phyloP scores from a whole-genome alignment of 2,329 filamentous ascomycete genomes.

The Colletotrichum cereale region DNA sequence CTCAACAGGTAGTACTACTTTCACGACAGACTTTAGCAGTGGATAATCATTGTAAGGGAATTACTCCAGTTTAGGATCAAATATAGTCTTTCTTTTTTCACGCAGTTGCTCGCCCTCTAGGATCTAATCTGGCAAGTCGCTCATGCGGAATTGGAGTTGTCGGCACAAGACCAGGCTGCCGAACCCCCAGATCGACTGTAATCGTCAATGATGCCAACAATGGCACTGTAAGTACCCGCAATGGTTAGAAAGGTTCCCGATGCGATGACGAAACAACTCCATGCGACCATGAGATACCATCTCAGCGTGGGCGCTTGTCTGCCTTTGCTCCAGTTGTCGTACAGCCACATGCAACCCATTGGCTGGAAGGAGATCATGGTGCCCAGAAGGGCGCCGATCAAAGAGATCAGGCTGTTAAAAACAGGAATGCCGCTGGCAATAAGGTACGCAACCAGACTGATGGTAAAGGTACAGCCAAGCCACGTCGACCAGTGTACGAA shows the following conservation, averaged over 20 bases:
- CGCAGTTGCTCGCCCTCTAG: neutral
- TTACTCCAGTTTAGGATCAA: neutral
- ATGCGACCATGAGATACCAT: slow-evolving; percentile 41
- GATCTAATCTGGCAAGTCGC: neutral
- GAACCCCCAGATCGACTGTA: slow-evolving; percentile 24
- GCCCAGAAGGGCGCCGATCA: slow-evolving; percentile 48
- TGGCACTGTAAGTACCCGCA: slow-evolving; percentile 35
- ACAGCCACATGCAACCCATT: slow-evolving; percentile 47
- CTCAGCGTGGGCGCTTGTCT: neutral
- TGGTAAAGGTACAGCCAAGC: slow-evolving; percentile 44
- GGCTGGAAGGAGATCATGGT: slow-evolving; percentile 49
- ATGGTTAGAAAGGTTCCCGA: slow-evolving; percentile 30
- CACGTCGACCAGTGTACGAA: slow-evolving; percentile 48
- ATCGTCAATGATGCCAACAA: slow-evolving; percentile 30
- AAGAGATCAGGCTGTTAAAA: slow-evolving; percentile 45
- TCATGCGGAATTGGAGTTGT: slow-evolving; percentile 36
- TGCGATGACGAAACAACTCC: slow-evolving; percentile 42
- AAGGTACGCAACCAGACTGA: slow-evolving; percentile 43
- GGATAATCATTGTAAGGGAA: neutral
- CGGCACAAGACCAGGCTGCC: slow-evolving; percentile 38
- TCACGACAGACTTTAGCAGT: neutral
- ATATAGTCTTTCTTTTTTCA: neutral
- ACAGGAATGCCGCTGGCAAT: slow-evolving; percentile 45
- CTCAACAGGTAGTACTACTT: neutral
- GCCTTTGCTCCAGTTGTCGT: slow-evolving; percentile 45